phyloP scores from a whole-genome alignment of 106 monocot species.

The Allium cepa region DNA sequence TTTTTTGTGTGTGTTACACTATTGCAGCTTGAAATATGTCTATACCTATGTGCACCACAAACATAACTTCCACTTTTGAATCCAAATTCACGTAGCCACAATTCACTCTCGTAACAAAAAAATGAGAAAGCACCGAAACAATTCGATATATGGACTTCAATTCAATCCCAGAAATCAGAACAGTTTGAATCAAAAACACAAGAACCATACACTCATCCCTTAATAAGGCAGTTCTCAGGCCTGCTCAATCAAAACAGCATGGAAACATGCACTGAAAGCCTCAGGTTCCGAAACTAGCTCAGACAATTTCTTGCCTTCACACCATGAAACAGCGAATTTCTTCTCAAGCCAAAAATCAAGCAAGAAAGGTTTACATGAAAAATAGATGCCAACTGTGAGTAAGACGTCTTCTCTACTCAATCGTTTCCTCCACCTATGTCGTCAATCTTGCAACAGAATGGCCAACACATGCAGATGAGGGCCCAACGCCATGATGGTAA shows the following conservation, averaged over 20 bases:
- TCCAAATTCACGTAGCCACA: too few species aligned
- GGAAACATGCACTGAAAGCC: slow-evolving; percentile 71
- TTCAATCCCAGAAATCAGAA: slow-evolving; percentile 22
- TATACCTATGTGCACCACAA: too few species aligned
- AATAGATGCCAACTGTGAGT: slow-evolving; percentile 6
- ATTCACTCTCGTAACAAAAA: too few species aligned
- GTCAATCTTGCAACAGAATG: slow-evolving; percentile 55
- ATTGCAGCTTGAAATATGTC: too few species aligned
- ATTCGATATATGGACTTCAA: slow-evolving; percentile 36
- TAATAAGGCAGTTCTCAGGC: slow-evolving; percentile 31
- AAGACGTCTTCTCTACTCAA: slow-evolving; percentile 16
- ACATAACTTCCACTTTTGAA: too few species aligned
- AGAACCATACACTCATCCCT: slow-evolving; percentile 41
- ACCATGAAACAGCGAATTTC: background rate
- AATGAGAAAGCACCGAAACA: slow-evolving; percentile 1
- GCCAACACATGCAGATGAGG: slow-evolving; percentile 52
- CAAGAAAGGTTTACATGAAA: background rate
- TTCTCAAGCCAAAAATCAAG: background rate
- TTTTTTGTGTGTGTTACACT: too few species aligned
- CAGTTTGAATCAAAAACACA: background rate
- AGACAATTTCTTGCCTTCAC: slow-evolving; percentile 13
- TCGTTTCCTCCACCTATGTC: slow-evolving; percentile 68
- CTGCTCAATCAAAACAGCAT: slow-evolving; percentile 61
- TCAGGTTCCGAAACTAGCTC: slow-evolving; percentile 81
- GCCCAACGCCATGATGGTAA: slow-evolving; percentile 54